A percentile compares a stretch with the other conserved stretches of the same genome.
Conservation (phyloP, 169 alveolate species). For the Fabrea salina region DNA sequence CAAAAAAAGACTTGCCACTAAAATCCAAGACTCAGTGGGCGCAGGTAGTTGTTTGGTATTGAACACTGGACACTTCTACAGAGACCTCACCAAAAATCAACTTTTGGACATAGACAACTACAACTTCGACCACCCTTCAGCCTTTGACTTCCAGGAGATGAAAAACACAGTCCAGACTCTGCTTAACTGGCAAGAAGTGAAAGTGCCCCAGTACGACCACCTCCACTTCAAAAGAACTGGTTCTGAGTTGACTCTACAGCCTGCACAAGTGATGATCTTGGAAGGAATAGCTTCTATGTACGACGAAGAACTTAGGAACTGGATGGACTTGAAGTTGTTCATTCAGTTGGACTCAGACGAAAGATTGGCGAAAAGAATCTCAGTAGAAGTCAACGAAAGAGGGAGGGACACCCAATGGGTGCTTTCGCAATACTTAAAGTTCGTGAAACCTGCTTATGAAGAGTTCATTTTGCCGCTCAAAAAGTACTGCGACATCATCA, state of each 20-base stretch:
- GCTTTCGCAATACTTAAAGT: constrained; percentile 54
- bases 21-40: constrained; percentile 38
- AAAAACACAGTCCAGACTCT: constrained; percentile 31
- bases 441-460: constrained; percentile 72
- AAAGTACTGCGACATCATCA: constrained; percentile 70
- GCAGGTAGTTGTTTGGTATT: constrained; percentile 53
- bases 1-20: constrained; percentile 63
- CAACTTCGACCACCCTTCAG: constrained; percentile 84
- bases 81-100: constrained; percentile 59
- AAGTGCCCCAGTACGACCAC: constrained; percentile 72
- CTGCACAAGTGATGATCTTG: constrained; percentile 70
- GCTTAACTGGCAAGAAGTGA: constrained; percentile 52
- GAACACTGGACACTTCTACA: constrained; percentile 66
- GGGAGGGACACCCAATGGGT: constrained; percentile 63
- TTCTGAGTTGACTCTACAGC: constrained; percentile 35
- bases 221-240: constrained; percentile 46
- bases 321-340: constrained; percentile 76
- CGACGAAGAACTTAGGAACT: constrained; percentile 66
- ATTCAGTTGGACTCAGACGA: constrained; percentile 79
- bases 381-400: constrained; percentile 59
- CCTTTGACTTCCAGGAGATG: constrained; percentile 75
- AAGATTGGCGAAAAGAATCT: constrained; percentile 67
- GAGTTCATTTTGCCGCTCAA: constrained; percentile 74
- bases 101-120: constrained; percentile 60
- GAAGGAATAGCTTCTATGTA: constrained; percentile 81